Evolutionary conservation across 2,329 filamentous ascomycete species (phyloP).

Genomic region (Talaromyces pinophilus): DNA sequence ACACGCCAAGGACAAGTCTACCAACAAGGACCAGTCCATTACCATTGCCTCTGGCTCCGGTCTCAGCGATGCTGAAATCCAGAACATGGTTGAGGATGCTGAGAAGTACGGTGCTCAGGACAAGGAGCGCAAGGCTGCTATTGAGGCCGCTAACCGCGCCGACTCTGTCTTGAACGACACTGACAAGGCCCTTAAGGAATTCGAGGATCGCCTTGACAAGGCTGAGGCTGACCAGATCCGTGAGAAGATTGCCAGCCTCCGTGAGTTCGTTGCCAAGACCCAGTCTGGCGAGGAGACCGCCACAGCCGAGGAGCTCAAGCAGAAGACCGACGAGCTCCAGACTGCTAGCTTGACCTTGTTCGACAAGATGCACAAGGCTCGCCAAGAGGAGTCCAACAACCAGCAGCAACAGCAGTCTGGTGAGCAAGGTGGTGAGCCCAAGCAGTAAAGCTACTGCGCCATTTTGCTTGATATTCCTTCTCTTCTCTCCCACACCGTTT

Average conservation of each 20-base stretch:
- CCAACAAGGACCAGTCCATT: conserved; percentile 99
- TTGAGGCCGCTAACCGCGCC: conserved; percentile 95
- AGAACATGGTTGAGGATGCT: conserved; percentile 96
- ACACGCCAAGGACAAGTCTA: conserved; percentile 98
- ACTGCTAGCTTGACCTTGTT: conserved; percentile 93
- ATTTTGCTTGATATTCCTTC: neutral
- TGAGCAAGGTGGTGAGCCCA: conserved; percentile 65
- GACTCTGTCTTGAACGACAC: conserved; percentile 97
- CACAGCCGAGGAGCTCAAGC: conserved; percentile 91
- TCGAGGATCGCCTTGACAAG: conserved; percentile 95
- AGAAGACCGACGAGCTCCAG: conserved; percentile 98
- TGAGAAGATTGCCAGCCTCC: conserved; percentile 85
- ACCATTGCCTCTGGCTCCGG: conserved; percentile 97
- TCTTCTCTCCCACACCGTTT: conserved; percentile 19
- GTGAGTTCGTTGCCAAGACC: conserved; percentile 90
- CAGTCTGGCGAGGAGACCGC: conserved; percentile 85
- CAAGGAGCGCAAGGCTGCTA: conserved; percentile 94
- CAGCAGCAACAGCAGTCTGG: conserved; percentile 51
- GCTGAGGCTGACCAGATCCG: conserved; percentile 86
- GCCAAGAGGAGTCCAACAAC: conserved; percentile 60
- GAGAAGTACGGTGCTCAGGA: conserved; percentile 94
- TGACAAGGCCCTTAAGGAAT: conserved; percentile 97
- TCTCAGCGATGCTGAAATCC: conserved; percentile 90
- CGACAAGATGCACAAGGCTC: conserved; percentile 99
- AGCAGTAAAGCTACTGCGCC: conserved; percentile 51